phyloP scores from a whole-genome alignment of 495 filamentous ascomycete genomes.

The Penicillium coprophilum region DNA sequence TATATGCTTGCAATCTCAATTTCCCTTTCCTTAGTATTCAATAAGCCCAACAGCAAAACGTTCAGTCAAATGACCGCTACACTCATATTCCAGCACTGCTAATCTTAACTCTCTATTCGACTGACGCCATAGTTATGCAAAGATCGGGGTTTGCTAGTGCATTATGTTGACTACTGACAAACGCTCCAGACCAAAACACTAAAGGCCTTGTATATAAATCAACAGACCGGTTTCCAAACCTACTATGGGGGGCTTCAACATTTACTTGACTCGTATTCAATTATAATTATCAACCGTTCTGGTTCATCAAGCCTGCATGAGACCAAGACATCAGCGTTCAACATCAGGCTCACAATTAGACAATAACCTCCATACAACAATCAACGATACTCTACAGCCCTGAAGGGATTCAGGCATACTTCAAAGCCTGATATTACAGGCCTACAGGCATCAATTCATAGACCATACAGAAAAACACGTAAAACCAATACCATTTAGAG shows the following conservation, averaged over 20 bases:
- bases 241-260: not conserved
- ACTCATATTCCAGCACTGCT: not conserved
- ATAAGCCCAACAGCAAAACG: too few species aligned
- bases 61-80: not conserved
- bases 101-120: not conserved
- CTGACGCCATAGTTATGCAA: not conserved
- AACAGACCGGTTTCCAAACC: not conserved
- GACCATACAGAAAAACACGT: not conserved
- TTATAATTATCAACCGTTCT: not conserved
- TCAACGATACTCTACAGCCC: not conserved
- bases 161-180: not conserved
- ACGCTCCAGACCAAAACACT: not conserved
- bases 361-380: not conserved
- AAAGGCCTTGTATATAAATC: not conserved
- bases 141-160: not conserved
- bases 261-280: not conserved
- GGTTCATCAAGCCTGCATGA: too few species aligned
- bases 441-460: not conserved
- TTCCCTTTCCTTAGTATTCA: not conserved
- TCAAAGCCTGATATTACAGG: not conserved
- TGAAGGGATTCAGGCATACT: not conserved
- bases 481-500: conserved; percentile 17
- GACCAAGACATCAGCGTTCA: not conserved
- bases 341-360: not conserved
- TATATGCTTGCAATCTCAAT: not conserved